Percentiles rank a stretch among this genome's conserved stretches.
Evolutionary conservation across 805 yeast genomes (phyloP).

Genomic region (Metschnikowia colocasiae): DNA sequence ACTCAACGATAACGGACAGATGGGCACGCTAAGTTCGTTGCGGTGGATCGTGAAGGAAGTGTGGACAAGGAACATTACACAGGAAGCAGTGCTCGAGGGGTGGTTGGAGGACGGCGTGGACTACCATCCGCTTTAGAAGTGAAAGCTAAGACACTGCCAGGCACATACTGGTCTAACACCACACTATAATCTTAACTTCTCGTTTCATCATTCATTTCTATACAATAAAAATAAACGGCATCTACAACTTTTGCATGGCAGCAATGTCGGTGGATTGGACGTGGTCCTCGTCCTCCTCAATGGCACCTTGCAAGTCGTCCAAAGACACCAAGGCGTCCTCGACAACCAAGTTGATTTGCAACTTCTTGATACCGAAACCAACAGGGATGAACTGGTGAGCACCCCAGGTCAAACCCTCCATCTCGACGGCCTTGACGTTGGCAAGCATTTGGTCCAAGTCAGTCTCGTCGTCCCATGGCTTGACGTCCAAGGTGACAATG

Average conservation of each 20-base stretch:
- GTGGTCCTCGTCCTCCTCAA: constrained; percentile 96
- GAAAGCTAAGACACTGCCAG: no score
- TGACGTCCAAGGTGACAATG: constrained; percentile 91
- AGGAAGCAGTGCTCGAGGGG: constrained; percentile 42
- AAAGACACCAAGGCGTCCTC: constrained; percentile 95
- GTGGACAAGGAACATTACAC: constrained; percentile 43
- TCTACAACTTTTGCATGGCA: constrained; percentile 96
- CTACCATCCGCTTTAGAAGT: constrained; percentile 39
- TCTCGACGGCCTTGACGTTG: constrained; percentile 77
- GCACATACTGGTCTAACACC: no score
- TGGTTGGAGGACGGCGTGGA: constrained; percentile 53
- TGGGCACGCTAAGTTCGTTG: constrained; percentile 50
- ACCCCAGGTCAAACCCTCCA: constrained; percentile 98
- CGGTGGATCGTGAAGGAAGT: constrained; percentile 41
- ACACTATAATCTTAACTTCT: no score
- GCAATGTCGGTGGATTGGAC: constrained; percentile 98
- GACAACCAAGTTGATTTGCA: constrained; percentile 96
- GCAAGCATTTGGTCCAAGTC: constrained; percentile 84
- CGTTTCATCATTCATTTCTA: constrained; percentile 19
- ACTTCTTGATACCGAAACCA: constrained; percentile 99
- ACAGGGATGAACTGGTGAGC: constrained; percentile 93
- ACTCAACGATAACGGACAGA: constrained; percentile 46
- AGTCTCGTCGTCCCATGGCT: constrained; percentile 99
- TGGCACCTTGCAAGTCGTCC: constrained; percentile 75
- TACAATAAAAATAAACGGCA: constrained; percentile 22